Evolutionary conservation across 495 filamentous ascomycete species (phyloP).

Genomic region (Penicillium waksmanii): DNA sequence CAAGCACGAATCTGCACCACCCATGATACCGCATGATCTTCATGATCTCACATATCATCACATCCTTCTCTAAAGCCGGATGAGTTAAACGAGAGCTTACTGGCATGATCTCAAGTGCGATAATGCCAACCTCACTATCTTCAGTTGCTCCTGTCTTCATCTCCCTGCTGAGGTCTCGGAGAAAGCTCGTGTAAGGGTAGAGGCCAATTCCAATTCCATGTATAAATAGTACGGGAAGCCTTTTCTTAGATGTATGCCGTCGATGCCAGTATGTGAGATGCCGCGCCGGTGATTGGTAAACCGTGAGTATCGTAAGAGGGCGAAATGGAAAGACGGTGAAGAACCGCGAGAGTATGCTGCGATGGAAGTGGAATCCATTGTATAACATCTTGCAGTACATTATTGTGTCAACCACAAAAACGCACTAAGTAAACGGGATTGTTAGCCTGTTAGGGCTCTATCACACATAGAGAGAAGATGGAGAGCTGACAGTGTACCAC

Average conservation of each 20-base stretch:
- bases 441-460: neutral
- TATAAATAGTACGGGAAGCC: conserved; percentile 12
- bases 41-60: conserved; percentile 8
- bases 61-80: conserved; percentile 7
- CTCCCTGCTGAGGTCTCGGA: conserved; percentile 8
- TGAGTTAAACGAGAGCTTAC: conserved; percentile 8
- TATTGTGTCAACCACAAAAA: neutral
- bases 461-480: neutral
- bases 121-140: conserved; percentile 5
- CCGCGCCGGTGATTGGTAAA: conserved; percentile 8
- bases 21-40: conserved; percentile 5
- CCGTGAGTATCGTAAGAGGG: conserved; percentile 3
- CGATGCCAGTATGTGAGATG: conserved; percentile 15
- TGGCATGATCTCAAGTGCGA: conserved; percentile 9
- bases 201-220: conserved; percentile 15
- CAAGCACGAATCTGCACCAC: conserved; percentile 11
- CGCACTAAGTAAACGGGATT: neutral
- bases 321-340: neutral
- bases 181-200: conserved; percentile 13
- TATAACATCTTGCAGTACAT: neutral
- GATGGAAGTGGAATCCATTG: neutral
- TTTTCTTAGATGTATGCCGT: conserved; percentile 15
- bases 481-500: conserved; percentile 4
- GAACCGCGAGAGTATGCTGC: neutral
- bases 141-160: neutral